Evolutionary conservation across 2,329 filamentous ascomycete genomes (phyloP).

Genomic region (Aspergillus piperis): DNA sequence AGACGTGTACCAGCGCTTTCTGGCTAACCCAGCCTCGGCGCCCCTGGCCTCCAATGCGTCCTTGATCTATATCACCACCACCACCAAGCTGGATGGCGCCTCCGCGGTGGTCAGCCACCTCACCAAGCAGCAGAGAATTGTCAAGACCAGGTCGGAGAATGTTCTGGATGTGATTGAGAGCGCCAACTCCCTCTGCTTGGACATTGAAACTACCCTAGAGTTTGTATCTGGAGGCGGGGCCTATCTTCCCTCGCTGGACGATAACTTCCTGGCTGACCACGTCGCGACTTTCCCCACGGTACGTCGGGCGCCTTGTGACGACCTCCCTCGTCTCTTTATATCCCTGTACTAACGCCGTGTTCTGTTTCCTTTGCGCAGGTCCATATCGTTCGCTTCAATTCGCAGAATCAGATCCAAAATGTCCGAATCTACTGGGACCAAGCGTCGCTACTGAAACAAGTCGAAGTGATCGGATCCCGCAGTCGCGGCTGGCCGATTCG

Average conservation of each 20-base stretch:
- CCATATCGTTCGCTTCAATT: constrained; percentile 85
- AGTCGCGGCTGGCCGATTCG: constrained; percentile 94
- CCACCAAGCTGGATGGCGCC: constrained; percentile 69
- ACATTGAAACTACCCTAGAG: constrained; percentile 80
- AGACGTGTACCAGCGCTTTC: constrained; percentile 69
- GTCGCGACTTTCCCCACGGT: constrained; percentile 79
- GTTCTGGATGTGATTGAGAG: constrained; percentile 74
- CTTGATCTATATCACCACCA: constrained; percentile 87
- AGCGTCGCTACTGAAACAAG: constrained; percentile 84
- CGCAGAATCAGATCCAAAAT: constrained; percentile 74
- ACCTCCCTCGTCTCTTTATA: not conserved
- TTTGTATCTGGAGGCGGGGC: constrained; percentile 79
- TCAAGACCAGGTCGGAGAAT: constrained; percentile 82
- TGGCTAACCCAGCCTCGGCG: constrained; percentile 65
- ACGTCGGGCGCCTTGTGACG: constrained; percentile 58
- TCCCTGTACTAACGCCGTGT: constrained; percentile 12
- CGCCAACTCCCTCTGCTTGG: constrained; percentile 67
- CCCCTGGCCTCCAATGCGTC: constrained; percentile 66
- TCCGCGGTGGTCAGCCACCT: constrained; percentile 83
- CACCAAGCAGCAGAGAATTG: constrained; percentile 65
- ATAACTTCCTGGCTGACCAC: constrained; percentile 88
- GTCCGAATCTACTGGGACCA: constrained; percentile 96
- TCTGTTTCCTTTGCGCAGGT: constrained; percentile 54
- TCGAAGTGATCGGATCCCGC: constrained; percentile 88
- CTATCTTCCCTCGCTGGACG: constrained; percentile 85